phyloP scores from a whole-genome alignment of 73 alveolate genomes.

The Breviolum minutum region DNA sequence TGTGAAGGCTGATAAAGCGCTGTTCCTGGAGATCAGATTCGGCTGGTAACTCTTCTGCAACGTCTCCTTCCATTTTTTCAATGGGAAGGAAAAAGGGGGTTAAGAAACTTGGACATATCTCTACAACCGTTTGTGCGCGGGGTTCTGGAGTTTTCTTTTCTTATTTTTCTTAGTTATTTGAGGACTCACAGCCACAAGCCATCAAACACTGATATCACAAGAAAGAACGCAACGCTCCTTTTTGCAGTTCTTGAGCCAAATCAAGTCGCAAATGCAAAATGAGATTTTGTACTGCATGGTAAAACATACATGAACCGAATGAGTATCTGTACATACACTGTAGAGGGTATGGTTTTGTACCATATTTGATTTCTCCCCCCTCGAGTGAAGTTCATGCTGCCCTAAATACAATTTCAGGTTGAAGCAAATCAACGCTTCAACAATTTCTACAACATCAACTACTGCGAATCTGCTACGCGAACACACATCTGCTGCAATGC shows the following conservation, averaged over 20 bases:
- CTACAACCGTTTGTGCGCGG: too few species aligned
- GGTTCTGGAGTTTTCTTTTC: too few species aligned
- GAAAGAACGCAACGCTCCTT: background rate
- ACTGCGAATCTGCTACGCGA: background rate
- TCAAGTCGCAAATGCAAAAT: background rate
- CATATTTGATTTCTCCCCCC: background rate
- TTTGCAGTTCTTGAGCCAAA: slow-evolving; percentile 2
- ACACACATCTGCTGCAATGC: background rate
- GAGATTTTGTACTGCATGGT: background rate
- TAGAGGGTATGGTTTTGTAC: background rate
- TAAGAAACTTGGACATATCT: too few species aligned
- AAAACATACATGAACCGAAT: background rate
- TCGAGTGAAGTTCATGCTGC: slow-evolving; percentile 10
- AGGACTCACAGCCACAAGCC: too few species aligned
- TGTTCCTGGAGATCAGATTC: too few species aligned
- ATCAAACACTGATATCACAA: too few species aligned
- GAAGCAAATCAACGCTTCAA: background rate
- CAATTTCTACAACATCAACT: background rate
- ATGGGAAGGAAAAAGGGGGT: too few species aligned
- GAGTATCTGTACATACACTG: background rate
- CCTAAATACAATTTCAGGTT: slow-evolving; percentile 9
- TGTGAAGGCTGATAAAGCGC: too few species aligned
- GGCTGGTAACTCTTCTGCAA: too few species aligned
- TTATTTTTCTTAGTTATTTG: too few species aligned
- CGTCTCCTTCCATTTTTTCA: too few species aligned